phyloP scores from a whole-genome alignment of 305 asterid genomes.

The Fraxinus ornus region DNA sequence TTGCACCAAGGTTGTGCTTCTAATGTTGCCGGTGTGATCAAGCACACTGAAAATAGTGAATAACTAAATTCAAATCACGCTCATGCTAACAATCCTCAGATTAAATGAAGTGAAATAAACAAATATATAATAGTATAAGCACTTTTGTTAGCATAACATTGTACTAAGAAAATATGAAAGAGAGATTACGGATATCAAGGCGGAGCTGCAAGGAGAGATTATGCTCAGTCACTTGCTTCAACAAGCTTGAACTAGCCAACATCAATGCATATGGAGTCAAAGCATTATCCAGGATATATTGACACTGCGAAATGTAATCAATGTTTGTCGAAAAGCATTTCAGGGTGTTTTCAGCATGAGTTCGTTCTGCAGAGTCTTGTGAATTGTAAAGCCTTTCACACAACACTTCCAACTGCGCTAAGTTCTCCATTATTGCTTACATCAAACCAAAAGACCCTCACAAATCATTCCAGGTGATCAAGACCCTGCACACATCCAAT shows the following conservation, averaged over 20 bases:
- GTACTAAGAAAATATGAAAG: constrained; percentile 29
- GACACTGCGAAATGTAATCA: constrained; percentile 96
- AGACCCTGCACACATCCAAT: constrained; percentile 65
- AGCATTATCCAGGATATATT: constrained; percentile 96
- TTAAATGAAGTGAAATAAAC: constrained; percentile 11
- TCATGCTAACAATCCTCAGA: constrained; percentile 4
- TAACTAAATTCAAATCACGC: constrained; percentile 14
- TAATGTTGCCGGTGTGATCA: constrained; percentile 13
- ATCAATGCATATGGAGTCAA: constrained; percentile 95
- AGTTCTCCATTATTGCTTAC: constrained; percentile 79
- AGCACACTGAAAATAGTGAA: not conserved
- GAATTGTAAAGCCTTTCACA: constrained; percentile 98
- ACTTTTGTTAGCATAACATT: constrained; percentile 7
- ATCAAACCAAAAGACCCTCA: constrained; percentile 44
- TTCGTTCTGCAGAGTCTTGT: constrained; percentile 91
- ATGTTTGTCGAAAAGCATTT: constrained; percentile 94
- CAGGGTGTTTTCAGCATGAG: constrained; percentile 93
- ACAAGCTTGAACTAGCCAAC: constrained; percentile 99
- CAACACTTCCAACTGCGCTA: constrained; percentile 92
- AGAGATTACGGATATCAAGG: constrained; percentile 91
- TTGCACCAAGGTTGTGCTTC: constrained; percentile 12
- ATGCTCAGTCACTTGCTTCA: constrained; percentile 99
- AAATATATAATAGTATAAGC: not conserved
- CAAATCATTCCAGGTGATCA: constrained; percentile 55
- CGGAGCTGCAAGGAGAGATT: constrained; percentile 95